Evolutionary conservation across 108 stramenopile species (phyloP), one percentile per base, ranked within the genome.

Genomic region (Epipyxis sp.): DNA sequence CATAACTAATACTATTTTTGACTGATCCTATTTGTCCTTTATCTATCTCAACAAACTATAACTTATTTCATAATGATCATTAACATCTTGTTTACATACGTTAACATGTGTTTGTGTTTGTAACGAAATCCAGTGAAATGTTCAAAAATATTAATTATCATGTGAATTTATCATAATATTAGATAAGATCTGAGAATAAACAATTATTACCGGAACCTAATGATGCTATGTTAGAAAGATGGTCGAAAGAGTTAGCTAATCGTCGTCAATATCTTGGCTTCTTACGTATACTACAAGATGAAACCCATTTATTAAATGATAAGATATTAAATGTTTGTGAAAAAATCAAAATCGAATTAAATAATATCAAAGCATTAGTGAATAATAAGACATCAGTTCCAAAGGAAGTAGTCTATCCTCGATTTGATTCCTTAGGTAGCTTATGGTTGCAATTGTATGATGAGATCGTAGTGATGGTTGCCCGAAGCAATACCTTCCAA

Each of bases 331-430:
- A 13, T 25, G 59, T 85, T 45, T 37, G 39, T 35, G 85, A 86
- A 29, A 54, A 58, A 27, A 45, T 80, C 42, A 16, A 40, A 13
- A 40, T 40, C 43, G 78, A 62, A 61, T 45, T 84, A 1, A 77
- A 32, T 27, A 77, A 78, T 34, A 44, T 88, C 59, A 34, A 77
- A 44, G 40, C 42, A 29, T n/a, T 89, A 42, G 87, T 90, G 30
- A 80, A 81, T 35, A 77, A 69, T 43, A 62, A 78, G 39, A 58
- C 81, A 43, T 79, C 85, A 27, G 86, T 90, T 35, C 87, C 88
- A 0, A 90, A 90, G 84, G 85, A 87, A 65, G 76, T 87, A 44
- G 89, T 90, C 1, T 90, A 88, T 59, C 89, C 89, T 0, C 83
- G 85, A 46, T 90, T 90, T 59, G 86, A 86, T 50, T 77, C 86